A percentile compares a stretch with the other conserved stretches of the same genome.
Evolutionary conservation across 148 eudicot genomes (phyloP).

Genomic region (Silene uniflora): DNA sequence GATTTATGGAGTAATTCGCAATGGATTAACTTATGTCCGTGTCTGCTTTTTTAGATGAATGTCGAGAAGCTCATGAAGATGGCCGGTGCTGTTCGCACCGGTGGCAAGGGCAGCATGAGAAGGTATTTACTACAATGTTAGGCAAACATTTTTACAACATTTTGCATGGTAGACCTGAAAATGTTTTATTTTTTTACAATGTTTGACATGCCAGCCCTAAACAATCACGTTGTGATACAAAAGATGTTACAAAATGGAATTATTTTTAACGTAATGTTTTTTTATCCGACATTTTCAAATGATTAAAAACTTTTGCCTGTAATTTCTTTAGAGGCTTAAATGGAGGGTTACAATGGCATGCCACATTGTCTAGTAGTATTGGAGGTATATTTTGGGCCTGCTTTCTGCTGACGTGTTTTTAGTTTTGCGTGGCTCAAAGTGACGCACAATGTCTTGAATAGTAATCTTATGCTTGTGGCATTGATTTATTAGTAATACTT

Average conservation of each 20-base stretch:
- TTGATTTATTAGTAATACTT: not conserved
- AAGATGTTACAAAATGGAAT: not conserved
- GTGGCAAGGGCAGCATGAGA: constrained; percentile 77
- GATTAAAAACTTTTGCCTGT: too few relatives aligned
- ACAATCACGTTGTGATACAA: not conserved
- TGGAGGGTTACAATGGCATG: too few relatives aligned
- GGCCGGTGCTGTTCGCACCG: constrained; percentile 81
- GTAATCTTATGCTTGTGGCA: not conserved
- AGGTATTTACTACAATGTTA: constrained; percentile 29
- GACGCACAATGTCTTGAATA: not conserved
- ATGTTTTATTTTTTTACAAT: too few relatives aligned
- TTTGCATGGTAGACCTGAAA: not conserved
- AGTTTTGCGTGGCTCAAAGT: not conserved
- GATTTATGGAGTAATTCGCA: not conserved
- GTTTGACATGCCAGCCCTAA: not conserved
- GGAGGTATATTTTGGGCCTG: too few relatives aligned
- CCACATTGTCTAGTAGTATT: too few relatives aligned
- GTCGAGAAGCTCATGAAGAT: constrained; percentile 73
- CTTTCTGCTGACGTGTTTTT: not conserved
- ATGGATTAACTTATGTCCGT: not conserved
- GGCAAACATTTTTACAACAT: not conserved
- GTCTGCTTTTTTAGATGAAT: constrained; percentile 48
- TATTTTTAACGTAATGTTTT: too few relatives aligned
- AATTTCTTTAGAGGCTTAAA: too few relatives aligned
- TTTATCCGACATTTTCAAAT: too few relatives aligned